These are phyloP conservation scores for Lactifluus pinguis DNA, from an alignment of 768 basidiomycete genomes.

Conservation along the genomic window DNA sequence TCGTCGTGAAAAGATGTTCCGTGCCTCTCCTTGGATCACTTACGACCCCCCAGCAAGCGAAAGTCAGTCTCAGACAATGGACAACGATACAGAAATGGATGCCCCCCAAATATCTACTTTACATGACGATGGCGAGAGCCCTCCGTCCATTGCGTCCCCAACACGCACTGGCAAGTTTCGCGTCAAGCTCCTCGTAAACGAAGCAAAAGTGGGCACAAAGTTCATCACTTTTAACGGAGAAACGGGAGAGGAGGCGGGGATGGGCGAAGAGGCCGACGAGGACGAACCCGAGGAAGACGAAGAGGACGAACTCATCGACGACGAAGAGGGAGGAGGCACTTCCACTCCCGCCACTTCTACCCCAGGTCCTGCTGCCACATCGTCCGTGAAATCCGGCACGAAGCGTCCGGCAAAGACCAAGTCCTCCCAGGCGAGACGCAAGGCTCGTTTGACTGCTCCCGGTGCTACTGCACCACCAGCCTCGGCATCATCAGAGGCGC, in stretches of 20 bases:
- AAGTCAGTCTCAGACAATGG: conserved; percentile 21
- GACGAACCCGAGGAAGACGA: conserved; percentile 58
- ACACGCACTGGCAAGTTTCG: conserved; percentile 32
- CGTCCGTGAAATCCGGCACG: conserved; percentile 27
- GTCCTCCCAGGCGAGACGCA: conserved; percentile 16
- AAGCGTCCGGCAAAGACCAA: conserved; percentile 21
- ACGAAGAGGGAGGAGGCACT: conserved; percentile 43
- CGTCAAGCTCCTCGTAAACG: conserved; percentile 44
- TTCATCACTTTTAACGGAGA: conserved; percentile 26
- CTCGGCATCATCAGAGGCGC: not conserved
- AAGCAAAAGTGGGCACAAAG: conserved; percentile 32
- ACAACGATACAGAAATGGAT: conserved; percentile 55
- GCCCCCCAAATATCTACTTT: conserved; percentile 78
- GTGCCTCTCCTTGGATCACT: conserved; percentile 53
- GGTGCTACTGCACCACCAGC: not conserved
- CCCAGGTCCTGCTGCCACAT: conserved; percentile 20
- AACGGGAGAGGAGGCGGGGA: conserved; percentile 16
- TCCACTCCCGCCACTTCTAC: conserved; percentile 20
- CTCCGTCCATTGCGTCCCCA: conserved; percentile 35
- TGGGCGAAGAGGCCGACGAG: conserved; percentile 30
- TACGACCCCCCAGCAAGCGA: conserved; percentile 29
- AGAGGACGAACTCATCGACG: conserved; percentile 75
- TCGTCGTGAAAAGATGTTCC: conserved; percentile 34
- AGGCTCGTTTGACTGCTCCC: conserved; percentile 8
- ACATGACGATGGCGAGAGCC: conserved; percentile 61